Evolutionary conservation across 2,329 filamentous ascomycete species (phyloP).

Genomic region (Lasiodiplodia citricola): DNA sequence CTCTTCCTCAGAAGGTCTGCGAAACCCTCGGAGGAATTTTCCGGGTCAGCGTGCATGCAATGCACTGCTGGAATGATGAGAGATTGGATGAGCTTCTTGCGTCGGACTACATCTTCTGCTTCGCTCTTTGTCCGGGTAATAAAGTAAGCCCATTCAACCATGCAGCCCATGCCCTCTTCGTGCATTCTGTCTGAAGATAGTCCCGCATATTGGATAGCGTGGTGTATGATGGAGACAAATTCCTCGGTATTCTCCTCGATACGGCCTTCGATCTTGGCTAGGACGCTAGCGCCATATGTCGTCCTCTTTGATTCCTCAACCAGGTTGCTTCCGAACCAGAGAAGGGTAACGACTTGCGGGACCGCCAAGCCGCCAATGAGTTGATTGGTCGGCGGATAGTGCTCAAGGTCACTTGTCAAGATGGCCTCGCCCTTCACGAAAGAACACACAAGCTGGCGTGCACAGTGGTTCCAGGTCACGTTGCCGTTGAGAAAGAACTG

Average conservation of each 20-base stretch:
- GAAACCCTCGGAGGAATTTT: conserved; percentile 67
- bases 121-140: conserved; percentile 16
- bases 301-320: conserved; percentile 62
- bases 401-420: conserved; percentile 55
- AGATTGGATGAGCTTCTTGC: conserved; percentile 21
- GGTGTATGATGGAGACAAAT: conserved; percentile 3
- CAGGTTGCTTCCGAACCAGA: conserved; percentile 69
- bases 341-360: conserved; percentile 60
- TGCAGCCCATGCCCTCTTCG: conserved; percentile 22
- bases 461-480: conserved; percentile 67
- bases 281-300: background rate
- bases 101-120: conserved; percentile 8
- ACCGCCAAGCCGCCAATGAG: conserved; percentile 55
- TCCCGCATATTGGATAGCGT: conserved; percentile 11
- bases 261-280: conserved; percentile 12
- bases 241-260: conserved; percentile 22
- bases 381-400: conserved; percentile 50
- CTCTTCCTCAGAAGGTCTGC: conserved; percentile 68
- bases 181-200: conserved; percentile 1
- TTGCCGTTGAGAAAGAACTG: conserved; percentile 77
- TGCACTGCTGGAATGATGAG: conserved; percentile 24
- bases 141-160: conserved; percentile 25
- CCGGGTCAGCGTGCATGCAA: conserved; percentile 40
- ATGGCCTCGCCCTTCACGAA: conserved; percentile 56
- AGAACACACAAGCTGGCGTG: conserved; percentile 68